Evolutionary conservation across 352 stramenopile genomes (phyloP), one percentile per base, ranked within the genome.

Genomic region (Phytophthora citricola): DNA sequence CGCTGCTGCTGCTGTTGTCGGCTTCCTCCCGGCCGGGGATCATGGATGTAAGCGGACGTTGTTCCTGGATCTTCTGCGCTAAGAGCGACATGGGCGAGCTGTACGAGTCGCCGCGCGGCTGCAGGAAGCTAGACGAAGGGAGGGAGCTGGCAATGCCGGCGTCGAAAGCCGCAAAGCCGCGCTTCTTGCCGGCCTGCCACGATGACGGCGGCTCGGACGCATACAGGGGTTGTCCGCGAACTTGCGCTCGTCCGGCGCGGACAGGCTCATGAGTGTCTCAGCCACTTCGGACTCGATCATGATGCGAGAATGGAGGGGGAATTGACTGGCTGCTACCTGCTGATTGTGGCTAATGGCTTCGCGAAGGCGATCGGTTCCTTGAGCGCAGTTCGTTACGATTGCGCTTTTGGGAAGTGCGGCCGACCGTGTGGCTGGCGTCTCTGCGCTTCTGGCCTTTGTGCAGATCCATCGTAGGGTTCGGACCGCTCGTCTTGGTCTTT

Each of bases 221-320:
- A 46, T 93, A 88, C 22, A 93, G 77, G 31, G 82, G 15, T 78
- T 78, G 27, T 82, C 83, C 26, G 56, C 59, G 53, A 83, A 84
- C 53, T 87, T 77, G 73, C 79, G 79, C 66, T 91, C 83, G 67
- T 93, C 83, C 0, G 83, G 85, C 39, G 85, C 85, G 43, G 85
- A 93, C 14, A 93, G 75, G 56, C 85, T 91, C 80, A 93, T 91
- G 63, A 93, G 83, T 51, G 81, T 91, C 69, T 91, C 80, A 41
- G 85, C 85, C 34, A 86, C 79, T 75, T 93, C 85, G 27, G 66
- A 83, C 56, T 93, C 85, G 45, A 91, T 79, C 81, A 91, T 91
- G 17, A 11, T 36, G 44, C 26, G 26, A 40, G 26, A 40, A 56
- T 29, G 58, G 41, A 15, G 55, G 47, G 20, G 12, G 34, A 27